A percentile compares a stretch with the other conserved stretches of the same genome.
Evolutionary conservation across 2,329 filamentous ascomycete species (phyloP).

Genomic region (Ambrosiella cleistominuta): DNA sequence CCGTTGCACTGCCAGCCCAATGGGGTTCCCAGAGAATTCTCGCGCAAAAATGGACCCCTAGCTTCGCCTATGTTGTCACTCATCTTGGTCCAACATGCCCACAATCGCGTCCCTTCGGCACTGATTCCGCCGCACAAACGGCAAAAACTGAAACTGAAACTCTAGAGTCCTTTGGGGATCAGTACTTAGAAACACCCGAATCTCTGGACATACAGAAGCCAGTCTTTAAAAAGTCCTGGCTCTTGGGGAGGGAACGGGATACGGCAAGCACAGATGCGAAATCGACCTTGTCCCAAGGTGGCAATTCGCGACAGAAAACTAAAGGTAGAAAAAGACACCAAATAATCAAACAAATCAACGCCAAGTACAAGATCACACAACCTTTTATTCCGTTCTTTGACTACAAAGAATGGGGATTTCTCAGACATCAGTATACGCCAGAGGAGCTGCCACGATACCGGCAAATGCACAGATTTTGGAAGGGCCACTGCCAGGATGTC

Average conservation of each 20-base stretch:
- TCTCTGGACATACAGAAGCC: neutral
- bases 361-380: neutral
- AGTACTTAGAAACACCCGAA: neutral
- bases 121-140: neutral
- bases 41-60: neutral
- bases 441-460: neutral
- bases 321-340: conserved; percentile 4
- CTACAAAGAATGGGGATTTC: conserved; percentile 12
- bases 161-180: neutral
- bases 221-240: neutral
- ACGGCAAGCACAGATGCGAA: neutral
- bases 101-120: neutral
- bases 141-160: neutral
- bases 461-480: conserved; percentile 13
- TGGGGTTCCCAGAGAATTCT: neutral
- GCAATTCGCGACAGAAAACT: neutral
- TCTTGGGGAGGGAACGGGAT: neutral
- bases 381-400: conserved; percentile 12
- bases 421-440: conserved; percentile 10
- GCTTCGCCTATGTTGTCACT: neutral
- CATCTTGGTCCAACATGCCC: neutral
- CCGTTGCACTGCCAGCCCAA: conserved; percentile 2
- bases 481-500: conserved; percentile 10
- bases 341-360: conserved; percentile 3
- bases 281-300: neutral